A percentile compares a stretch with the other conserved stretches of the same genome.
These are phyloP conservation scores for Saccharomycopsis hybrid DNA, from an alignment of 1,139 yeast genomes.

Conservation along the genomic window DNA sequence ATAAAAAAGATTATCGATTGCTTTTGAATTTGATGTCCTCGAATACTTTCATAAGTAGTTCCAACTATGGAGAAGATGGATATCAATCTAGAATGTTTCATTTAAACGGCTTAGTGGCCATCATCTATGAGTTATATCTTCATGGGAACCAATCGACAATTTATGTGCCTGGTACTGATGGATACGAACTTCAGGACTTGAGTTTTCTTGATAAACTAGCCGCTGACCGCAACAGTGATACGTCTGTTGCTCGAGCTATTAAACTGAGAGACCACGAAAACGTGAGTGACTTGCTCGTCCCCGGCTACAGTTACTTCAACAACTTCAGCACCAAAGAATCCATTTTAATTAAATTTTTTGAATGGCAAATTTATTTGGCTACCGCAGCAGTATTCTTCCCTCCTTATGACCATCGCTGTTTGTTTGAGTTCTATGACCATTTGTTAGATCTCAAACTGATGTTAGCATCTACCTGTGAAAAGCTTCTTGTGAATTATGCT, in stretches of 20 bases:
- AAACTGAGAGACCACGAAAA: background rate
- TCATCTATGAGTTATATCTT: slow-evolving; percentile 16
- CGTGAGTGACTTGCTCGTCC: background rate
- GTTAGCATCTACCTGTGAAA: background rate
- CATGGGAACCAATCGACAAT: slow-evolving; percentile 4
- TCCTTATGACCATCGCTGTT: slow-evolving; percentile 10
- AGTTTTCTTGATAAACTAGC: background rate
- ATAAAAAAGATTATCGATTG: slow-evolving; percentile 5
- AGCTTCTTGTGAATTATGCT: background rate
- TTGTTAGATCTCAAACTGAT: slow-evolving; percentile 3
- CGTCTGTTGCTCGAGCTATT: background rate
- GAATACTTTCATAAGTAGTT: slow-evolving; percentile 7
- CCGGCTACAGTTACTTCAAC: slow-evolving; percentile 13
- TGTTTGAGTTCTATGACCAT: slow-evolving; percentile 13
- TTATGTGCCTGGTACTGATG: slow-evolving; percentile 1
- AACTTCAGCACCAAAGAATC: slow-evolving; percentile 10
- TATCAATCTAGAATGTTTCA: slow-evolving; percentile 11
- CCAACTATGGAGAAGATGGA: slow-evolving; percentile 9
- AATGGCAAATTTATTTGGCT: slow-evolving; percentile 18
- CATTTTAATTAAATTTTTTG: slow-evolving; percentile 18
- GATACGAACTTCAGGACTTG: background rate
- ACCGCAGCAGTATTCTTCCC: slow-evolving; percentile 13
- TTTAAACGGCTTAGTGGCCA: slow-evolving; percentile 18
- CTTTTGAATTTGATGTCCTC: slow-evolving; percentile 14
- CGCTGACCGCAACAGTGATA: too few species aligned